These are phyloP conservation scores for Yarrowia sp. DNA, from an alignment of 805 yeast species.

Conservation along the genomic window DNA sequence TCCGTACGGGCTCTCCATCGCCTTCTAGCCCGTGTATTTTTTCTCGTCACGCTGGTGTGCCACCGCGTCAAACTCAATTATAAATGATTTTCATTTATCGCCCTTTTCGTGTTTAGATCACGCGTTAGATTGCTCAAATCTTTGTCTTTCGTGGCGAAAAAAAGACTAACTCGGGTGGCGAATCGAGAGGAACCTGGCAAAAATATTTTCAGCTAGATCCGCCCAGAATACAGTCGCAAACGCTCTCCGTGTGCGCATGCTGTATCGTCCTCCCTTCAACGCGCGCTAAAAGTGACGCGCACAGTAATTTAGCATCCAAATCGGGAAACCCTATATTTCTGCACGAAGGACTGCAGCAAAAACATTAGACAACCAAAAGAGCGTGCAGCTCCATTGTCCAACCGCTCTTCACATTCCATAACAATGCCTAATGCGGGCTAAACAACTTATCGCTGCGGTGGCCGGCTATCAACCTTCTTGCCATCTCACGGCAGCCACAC, in stretches of 20 bases:
- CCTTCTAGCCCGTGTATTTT: neutral
- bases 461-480: constrained; percentile 1
- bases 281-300: constrained; percentile 19
- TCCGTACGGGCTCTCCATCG: neutral
- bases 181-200: too few species aligned
- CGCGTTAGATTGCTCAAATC: constrained; percentile 10
- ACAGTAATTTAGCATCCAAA: constrained; percentile 13
- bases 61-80: constrained; percentile 22
- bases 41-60: neutral
- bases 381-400: constrained; percentile 10
- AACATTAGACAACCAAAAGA: neutral
- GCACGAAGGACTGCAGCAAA: constrained; percentile 14
- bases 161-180: neutral
- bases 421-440: constrained; percentile 24
- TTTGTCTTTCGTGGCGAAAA: too few species aligned
- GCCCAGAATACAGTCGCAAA: too few species aligned
- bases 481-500: too few species aligned
- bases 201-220: too few species aligned
- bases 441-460: neutral
- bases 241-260: too few species aligned
- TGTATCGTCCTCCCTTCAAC: constrained; percentile 12
- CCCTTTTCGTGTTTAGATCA: neutral
- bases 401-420: constrained; percentile 14
- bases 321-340: constrained; percentile 14
- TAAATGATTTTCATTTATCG: constrained; percentile 22